Percentiles rank a stretch among this genome's conserved stretches.
Conservation (phyloP, 2,329 filamentous ascomycete genomes). For the Sordariomycetes sp. region DNA sequence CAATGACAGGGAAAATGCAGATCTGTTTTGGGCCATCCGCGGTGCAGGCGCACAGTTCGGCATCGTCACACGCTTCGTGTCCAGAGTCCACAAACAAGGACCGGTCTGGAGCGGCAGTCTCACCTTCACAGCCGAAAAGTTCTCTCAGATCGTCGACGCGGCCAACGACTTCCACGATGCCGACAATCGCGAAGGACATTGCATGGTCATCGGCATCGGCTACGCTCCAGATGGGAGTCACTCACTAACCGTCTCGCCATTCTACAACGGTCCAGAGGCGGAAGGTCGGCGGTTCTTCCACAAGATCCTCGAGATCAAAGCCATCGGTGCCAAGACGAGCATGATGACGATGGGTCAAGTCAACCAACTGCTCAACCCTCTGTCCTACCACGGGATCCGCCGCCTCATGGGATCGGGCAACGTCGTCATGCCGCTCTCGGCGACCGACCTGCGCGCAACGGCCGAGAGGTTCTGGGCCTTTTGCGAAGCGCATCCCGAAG, state of each 20-base stretch:
- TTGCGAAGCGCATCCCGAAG: not conserved
- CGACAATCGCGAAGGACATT: slow-evolving; percentile 10
- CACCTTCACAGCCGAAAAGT: slow-evolving; percentile 8
- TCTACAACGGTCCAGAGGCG: not conserved
- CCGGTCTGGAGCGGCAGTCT: slow-evolving; percentile 19
- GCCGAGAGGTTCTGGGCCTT: slow-evolving; percentile 3
- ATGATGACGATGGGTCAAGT: slow-evolving; percentile 12
- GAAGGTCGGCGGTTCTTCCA: slow-evolving; percentile 12
- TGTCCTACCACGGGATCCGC: slow-evolving; percentile 13
- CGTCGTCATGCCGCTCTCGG: slow-evolving; percentile 5
- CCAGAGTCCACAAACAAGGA: slow-evolving; percentile 12
- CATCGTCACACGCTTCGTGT: not conserved
- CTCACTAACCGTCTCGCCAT: not conserved
- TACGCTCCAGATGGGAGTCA: slow-evolving; percentile 9
- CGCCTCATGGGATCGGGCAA: slow-evolving; percentile 15
- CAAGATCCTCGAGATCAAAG: slow-evolving; percentile 7
- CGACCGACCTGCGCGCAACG: not conserved
- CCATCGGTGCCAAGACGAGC: slow-evolving; percentile 5
- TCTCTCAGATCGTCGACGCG: slow-evolving; percentile 13
- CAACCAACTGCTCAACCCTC: slow-evolving; percentile 14
- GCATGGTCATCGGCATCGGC: slow-evolving; percentile 13
- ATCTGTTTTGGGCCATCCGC: slow-evolving; percentile 7
- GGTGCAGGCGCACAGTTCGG: slow-evolving; percentile 4
- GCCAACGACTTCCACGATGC: slow-evolving; percentile 12
- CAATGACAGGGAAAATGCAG: not conserved